Base-by-base conservation (phyloP, 1,139 yeast species). In the Taphrina confusa region DNA sequence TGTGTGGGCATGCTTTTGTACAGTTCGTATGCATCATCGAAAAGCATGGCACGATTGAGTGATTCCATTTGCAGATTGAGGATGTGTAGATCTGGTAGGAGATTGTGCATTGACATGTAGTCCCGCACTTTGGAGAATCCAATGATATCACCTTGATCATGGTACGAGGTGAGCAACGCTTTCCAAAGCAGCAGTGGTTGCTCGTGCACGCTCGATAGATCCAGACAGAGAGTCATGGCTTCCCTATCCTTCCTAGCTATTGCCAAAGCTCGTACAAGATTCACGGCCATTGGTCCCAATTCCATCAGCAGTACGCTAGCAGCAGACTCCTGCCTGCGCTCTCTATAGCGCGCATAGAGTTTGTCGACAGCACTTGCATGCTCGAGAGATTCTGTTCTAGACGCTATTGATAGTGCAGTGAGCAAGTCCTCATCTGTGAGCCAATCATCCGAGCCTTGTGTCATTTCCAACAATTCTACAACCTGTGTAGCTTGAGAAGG, bases 41-140 rank as follows among this genome's bases (percentile, higher is more conserved):
- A 31, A 4, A 42, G 44, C 27, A 20, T 27, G 20, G 11, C 14
- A 12, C 40, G 25, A 34, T 42, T 44, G 30, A 54, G 16, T 18
- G 20, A 16, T 4, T 42, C 58, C 16, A 54, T 33, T 36, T 54
- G 42, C 9, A 54, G 51, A 16, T 54, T 54, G 16, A 54, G 28
- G 16, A 44, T 54, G 18, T 25, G 42, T 5, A 33, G 28, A 23
- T 54, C 58, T 16, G 44, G 44, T 8, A 18, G 20, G 4, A 54
- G 25, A 12, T 31, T 18, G 34, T 42, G 42, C 23, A 40, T 20
- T 5, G 28, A 18, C 58, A 54, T 54, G 28, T 12, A 54, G 20
- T 54, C 44, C 6, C 58, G 42, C 23, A 28, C 50, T 16, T 44
- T 36, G 23, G 44, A 34, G n/a, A 54, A 54, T 6, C 47, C 51